Base-by-base conservation (phyloP, 768 basidiomycete species). In the Mycena filopes region DNA sequence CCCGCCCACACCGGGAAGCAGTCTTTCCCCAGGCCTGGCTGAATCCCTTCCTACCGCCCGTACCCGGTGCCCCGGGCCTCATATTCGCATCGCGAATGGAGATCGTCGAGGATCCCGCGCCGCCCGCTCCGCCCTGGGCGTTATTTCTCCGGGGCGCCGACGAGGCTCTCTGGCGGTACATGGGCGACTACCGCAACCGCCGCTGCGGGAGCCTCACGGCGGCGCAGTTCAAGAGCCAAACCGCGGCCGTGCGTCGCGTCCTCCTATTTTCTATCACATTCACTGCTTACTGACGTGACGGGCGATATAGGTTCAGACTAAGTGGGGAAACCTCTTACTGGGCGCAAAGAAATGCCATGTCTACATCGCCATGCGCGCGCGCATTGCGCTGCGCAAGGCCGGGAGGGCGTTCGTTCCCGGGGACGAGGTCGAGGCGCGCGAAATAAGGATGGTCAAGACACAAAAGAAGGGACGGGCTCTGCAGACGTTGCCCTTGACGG, bases 41-140 rank as follows among this genome's bases (percentile, higher is more conserved):
- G 28, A 78, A 78, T 49, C 77, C 76, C 0, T 54, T 66, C 1
- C 70, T 77, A 65, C 76, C 76, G 0, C 45, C 49, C 1, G 15
- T 16, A 6, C 76, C 77, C 4, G 76, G 77, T 7, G 64, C 59
- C 4, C 60, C 72, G 0, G 77, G 77, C 2, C 50, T 78, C 16
- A 63, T 77, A 4, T 78, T 74, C 51, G 73, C 74, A 4, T 74
- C 74, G 21, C 72, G 75, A 2, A 62, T 70, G 31, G 76, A 78
- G 28, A 69, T 77, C 25, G 45, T 69, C n/a, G 47, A 68, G 2
- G 57, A 70, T 20, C 41, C 7, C 3, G 40, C 26, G 10, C 46
- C 47, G 2, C 70, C 72, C 4, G 40, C 26, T 18, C 46, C 47
- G 2, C 70, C 72, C 7, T 75, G 76, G 74, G 68, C 71, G 4